phyloP scores from a whole-genome alignment of 2,329 filamentous ascomycete genomes.

The Beauveria scarabaeidicola region DNA sequence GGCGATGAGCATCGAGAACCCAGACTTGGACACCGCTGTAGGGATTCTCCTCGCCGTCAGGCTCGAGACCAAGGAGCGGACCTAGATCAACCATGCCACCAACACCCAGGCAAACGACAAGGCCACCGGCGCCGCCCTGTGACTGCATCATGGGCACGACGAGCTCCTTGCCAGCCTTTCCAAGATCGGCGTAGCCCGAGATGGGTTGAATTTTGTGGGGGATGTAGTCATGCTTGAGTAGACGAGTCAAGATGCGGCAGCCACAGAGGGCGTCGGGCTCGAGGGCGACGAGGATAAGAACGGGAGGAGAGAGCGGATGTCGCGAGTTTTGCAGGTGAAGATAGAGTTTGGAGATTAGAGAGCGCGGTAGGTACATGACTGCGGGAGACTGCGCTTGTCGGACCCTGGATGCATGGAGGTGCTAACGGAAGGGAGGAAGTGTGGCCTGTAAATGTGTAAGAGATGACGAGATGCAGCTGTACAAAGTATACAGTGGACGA shows the following conservation, averaged over 20 bases:
- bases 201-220: constrained; percentile 96
- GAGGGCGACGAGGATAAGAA: constrained; percentile 85
- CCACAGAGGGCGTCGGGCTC: constrained; percentile 94
- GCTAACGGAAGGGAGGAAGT: neutral
- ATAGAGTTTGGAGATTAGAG: constrained; percentile 85
- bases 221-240: constrained; percentile 97
- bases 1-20: constrained; percentile 83
- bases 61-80: constrained; percentile 61
- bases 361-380: constrained; percentile 88
- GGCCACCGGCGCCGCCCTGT: constrained; percentile 74
- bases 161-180: constrained; percentile 67
- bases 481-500: neutral
- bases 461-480: neutral
- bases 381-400: neutral
- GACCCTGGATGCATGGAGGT: neutral
- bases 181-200: constrained; percentile 82
- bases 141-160: constrained; percentile 80
- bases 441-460: neutral
- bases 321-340: constrained; percentile 76
- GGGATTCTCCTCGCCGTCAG: constrained; percentile 55
- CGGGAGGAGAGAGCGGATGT: constrained; percentile 83
- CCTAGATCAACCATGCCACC: constrained; percentile 86
- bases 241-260: constrained; percentile 81
- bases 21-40: constrained; percentile 88
- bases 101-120: constrained; percentile 87